phyloP scores from a whole-genome alignment of 495 filamentous ascomycete genomes.

The Sabuloglossum arenarium region DNA sequence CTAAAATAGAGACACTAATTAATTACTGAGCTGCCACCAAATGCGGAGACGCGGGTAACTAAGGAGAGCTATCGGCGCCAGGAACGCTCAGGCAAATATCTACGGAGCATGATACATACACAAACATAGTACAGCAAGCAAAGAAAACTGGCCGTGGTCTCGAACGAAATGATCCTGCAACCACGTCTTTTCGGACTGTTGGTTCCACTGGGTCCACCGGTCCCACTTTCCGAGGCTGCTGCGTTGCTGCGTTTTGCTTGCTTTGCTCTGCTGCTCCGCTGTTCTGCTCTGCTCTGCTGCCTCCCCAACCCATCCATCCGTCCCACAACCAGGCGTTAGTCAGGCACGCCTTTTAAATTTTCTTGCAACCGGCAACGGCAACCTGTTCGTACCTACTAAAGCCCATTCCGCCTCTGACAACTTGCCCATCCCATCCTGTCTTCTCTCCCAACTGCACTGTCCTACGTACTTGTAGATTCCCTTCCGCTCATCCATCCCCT shows the following conservation, averaged over 20 bases:
- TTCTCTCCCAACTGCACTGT: not conserved
- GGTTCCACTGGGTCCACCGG: too few species aligned
- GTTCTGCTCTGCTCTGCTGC: not conserved
- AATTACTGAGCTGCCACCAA: not conserved
- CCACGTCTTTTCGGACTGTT: too few species aligned
- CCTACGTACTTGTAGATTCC: too few species aligned
- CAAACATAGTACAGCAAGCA: not conserved
- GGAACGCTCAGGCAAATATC: not conserved
- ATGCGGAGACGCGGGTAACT: not conserved
- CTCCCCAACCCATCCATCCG: too few species aligned
- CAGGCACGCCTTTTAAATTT: not conserved
- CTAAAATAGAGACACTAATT: not conserved
- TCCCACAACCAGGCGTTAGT: not conserved
- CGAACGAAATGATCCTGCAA: too few species aligned
- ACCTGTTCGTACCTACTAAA: too few species aligned
- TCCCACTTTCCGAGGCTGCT: not conserved
- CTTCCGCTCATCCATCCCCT: too few species aligned
- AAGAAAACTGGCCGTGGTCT: too few species aligned
- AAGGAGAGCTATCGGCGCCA: not conserved
- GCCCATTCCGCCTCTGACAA: not conserved
- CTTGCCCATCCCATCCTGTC: not conserved
- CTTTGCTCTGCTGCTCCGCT: not conserved
- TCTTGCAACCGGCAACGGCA: too few species aligned
- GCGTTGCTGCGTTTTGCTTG: not conserved
- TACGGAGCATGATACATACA: not conserved